Evolutionary conservation across 2,329 filamentous ascomycete genomes (phyloP).

Genomic region (Myriosclerotinia curreyana): DNA sequence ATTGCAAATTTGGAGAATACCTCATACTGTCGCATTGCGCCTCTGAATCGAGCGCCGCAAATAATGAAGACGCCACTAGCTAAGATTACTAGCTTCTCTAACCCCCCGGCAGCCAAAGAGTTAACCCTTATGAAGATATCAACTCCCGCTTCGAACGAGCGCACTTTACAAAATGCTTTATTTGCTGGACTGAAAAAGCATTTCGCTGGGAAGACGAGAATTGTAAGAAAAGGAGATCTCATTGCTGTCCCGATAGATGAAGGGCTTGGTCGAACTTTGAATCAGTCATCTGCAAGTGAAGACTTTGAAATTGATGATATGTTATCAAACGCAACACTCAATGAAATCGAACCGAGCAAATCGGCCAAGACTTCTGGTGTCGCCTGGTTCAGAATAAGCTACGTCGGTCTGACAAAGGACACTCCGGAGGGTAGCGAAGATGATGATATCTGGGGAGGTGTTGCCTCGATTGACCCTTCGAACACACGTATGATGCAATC

Average conservation of each 20-base stretch:
- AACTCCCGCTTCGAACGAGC: constrained; percentile 83
- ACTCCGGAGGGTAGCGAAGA: constrained; percentile 51
- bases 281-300: constrained; percentile 60
- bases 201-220: constrained; percentile 77
- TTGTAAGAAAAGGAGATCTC: constrained; percentile 83
- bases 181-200: constrained; percentile 84
- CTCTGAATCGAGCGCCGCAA: constrained; percentile 54
- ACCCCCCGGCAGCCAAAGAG: constrained; percentile 63
- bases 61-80: constrained; percentile 52
- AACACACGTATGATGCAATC: constrained; percentile 89
- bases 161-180: constrained; percentile 78
- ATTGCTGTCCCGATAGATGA: constrained; percentile 89
- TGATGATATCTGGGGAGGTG: constrained; percentile 77
- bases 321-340: constrained; percentile 49
- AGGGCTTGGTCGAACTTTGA: constrained; percentile 74
- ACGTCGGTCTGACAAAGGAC: constrained; percentile 60
- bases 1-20: constrained; percentile 81
- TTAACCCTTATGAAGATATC: constrained; percentile 86
- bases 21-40: constrained; percentile 73
- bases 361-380: constrained; percentile 50
- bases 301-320: constrained; percentile 69
- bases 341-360: constrained; percentile 45
- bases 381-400: constrained; percentile 90
- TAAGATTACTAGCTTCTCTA: constrained; percentile 54
- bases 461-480: constrained; percentile 80